Evolutionary conservation across 306 rosid species (phyloP).

Genomic region (Gillenia trifoliata): DNA sequence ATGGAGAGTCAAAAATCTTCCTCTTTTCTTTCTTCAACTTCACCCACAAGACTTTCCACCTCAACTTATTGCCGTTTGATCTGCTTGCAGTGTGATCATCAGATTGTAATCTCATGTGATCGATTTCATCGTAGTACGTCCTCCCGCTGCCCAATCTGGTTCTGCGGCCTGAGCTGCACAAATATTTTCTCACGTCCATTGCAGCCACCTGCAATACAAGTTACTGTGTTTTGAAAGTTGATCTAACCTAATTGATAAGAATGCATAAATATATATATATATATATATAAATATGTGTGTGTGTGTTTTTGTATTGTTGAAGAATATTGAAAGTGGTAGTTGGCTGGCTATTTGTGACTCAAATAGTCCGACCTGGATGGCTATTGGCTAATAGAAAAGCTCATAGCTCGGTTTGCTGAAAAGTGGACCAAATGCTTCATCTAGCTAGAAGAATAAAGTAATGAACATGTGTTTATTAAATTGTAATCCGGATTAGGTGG

Average conservation of each 20-base stretch:
- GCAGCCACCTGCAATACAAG: background rate
- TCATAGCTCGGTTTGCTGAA: background rate
- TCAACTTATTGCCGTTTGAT: conserved; percentile 3
- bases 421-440: background rate
- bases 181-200: conserved; percentile 30
- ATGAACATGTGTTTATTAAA: background rate
- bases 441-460: background rate
- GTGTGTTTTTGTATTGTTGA: no score
- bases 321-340: background rate
- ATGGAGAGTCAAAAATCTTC: conserved; percentile 18
- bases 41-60: conserved; percentile 28
- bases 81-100: background rate
- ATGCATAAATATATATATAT: background rate
- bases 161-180: conserved; percentile 26
- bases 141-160: conserved; percentile 21
- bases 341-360: background rate
- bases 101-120: background rate
- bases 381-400: conserved; percentile 8
- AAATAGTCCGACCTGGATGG: conserved; percentile 12
- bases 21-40: conserved; percentile 38
- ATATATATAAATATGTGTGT: background rate
- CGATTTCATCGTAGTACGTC: background rate
- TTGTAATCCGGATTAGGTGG: conserved; percentile 3
- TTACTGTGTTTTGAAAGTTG: background rate
- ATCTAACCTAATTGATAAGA: background rate